Evolutionary conservation across 2,329 filamentous ascomycete species (phyloP), one percentile per base, ranked within the genome.

Genomic region (Zymoseptoria ardabiliae): DNA sequence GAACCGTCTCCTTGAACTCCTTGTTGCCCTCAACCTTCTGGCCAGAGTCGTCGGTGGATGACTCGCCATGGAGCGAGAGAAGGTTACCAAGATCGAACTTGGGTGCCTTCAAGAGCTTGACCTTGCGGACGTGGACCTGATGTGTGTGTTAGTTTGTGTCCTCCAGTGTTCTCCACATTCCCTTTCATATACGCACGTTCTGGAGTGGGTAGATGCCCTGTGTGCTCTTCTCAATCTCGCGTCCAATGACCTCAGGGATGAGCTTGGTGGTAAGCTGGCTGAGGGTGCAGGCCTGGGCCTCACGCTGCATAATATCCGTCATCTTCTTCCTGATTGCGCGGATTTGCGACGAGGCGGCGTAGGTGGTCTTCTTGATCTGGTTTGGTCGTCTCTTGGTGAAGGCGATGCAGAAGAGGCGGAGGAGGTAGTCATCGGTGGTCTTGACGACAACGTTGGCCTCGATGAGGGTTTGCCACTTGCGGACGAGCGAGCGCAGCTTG

Each of bases 341-440:
- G 80, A 97, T 97, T 83, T 99, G 94, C 68, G 94, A 97, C 68
- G 91, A 91, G 69, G 88, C 88, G 71, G 94, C 94, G 77, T 99
- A 99, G 77, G 94, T 99, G 74, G 94, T 99, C 90, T 97, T 99
- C 90, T 96, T 96, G 85, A 99, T 93, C 86, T 99, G 94, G 85
- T 97, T 99, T 73, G 91, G 91, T 76, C 94, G 89, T 80, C 91
- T 86, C 89, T 97, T 97, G 81, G 94, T 99, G 86, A 99, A 99
- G 73, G 90, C 94, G 72, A 99, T 99, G 78, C 91, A 91, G 84
- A 99, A 99, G 72, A 99, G 88, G 75, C 94, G 91, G 81, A 99
- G 86, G 78, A 97, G 92, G 85, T 99, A 97, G 82, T 99, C 94
- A 78, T 99, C 94, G 78, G 94, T 97, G 74, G 94, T 97, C 90